Base-by-base conservation (phyloP, 2,329 filamentous ascomycete species). In the Fusarium paranaense region DNA sequence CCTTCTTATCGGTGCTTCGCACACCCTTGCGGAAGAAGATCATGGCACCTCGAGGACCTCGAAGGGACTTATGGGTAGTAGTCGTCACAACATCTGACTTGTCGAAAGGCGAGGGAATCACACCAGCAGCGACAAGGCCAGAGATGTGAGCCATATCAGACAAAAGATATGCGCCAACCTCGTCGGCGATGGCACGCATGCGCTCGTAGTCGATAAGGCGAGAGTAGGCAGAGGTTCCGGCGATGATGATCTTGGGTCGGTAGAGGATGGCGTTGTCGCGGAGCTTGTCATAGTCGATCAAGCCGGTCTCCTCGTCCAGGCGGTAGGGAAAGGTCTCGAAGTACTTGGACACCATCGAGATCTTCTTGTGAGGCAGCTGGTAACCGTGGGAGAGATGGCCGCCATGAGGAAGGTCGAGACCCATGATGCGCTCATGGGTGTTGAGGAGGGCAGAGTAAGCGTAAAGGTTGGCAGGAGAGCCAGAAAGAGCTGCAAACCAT, bases 71-170 rank as follows among this genome's bases (percentile, higher is more conserved):
- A 90, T 98, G 96, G 56, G 94, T 98, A 30, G 96, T 98, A n/a
- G 96, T 98, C 40, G 96, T 98, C 70, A 98, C 96, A 65, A 98
- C 92, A 82, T 98, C 96, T 69, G 94, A 93, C 83, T 93, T 91
- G 74, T 90, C 90, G 85, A 98, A 98, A 45, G 96, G 96, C 72
- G 93, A 93, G 61, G 95, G 94, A 74, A 97, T 92, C 64, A 97
- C 95, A 79, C 94, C 94, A 72, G 94, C 95, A 33, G 96, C 95
- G 62, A 98, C 91, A 71, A 98, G 87, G 77, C 96, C 96, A 9
- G 95, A 98, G 76, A 98, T 96, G 82, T 98, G 96, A 64, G 96
- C 96, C 92, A 98, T 98, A 80, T 98, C 96, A 75, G 94, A 94
- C 71, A 98, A 86, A 59, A 98, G 89, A 85, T 98, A 98, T 79